Percentiles rank a stretch among this genome's conserved stretches.
phyloP scores from a whole-genome alignment of 352 stramenopile genomes.

The Globisporangium splendens region DNA sequence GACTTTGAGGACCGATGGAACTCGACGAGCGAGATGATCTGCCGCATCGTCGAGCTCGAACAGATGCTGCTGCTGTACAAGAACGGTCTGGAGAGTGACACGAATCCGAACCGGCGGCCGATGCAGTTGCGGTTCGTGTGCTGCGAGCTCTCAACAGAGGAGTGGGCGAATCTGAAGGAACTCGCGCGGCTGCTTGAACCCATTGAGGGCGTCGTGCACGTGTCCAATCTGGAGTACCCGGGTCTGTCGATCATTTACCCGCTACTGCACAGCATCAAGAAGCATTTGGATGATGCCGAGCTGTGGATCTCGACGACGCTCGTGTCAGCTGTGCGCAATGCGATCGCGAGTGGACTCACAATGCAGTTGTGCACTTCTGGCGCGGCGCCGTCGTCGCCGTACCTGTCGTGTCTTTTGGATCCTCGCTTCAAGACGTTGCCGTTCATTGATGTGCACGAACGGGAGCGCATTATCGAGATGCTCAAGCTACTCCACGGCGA shows the following conservation, averaged over 20 bases:
- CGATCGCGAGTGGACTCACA: slow-evolving; percentile 46
- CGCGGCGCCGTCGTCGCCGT: slow-evolving; percentile 39
- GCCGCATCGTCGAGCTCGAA: slow-evolving; percentile 74
- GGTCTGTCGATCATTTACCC: slow-evolving; percentile 68
- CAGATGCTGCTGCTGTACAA: slow-evolving; percentile 72
- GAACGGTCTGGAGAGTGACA: slow-evolving; percentile 69
- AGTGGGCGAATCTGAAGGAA: slow-evolving; percentile 71
- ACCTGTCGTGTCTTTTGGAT: slow-evolving; percentile 66
- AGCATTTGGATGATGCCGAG: slow-evolving; percentile 59
- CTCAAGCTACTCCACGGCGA: slow-evolving; percentile 51
- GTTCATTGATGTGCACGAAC: slow-evolving; percentile 54
- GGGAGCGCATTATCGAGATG: slow-evolving; percentile 47
- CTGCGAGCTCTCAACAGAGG: slow-evolving; percentile 61
- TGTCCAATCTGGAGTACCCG: slow-evolving; percentile 62
- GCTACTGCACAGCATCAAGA: slow-evolving; percentile 65
- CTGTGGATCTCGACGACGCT: slow-evolving; percentile 63
- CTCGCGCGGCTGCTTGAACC: slow-evolving; percentile 59
- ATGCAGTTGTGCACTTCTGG: slow-evolving; percentile 53
- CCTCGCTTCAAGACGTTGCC: slow-evolving; percentile 72
- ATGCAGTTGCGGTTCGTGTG: slow-evolving; percentile 82
- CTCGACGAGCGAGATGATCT: slow-evolving; percentile 77
- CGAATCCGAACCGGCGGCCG: slow-evolving; percentile 55
- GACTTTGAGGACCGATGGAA: slow-evolving; percentile 78
- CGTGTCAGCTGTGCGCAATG: slow-evolving; percentile 53
- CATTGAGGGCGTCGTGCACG: slow-evolving; percentile 62